phyloP scores from a whole-genome alignment of 805 yeast species.

The Yarrowia sp. region DNA sequence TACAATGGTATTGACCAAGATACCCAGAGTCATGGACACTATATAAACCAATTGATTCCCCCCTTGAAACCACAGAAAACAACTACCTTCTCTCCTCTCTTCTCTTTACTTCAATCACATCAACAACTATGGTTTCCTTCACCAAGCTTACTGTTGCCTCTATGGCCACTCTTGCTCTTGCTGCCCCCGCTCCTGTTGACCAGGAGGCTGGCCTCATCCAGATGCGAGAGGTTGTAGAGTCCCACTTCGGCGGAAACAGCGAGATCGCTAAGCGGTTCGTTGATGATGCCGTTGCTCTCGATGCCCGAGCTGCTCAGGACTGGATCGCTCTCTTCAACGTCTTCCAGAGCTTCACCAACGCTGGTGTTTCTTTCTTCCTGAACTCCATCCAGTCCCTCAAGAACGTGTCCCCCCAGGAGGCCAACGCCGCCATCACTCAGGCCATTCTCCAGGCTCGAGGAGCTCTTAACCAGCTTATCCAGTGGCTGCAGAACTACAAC shows the following conservation, averaged over 20 bases:
- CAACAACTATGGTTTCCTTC: slow-evolving; percentile 20
- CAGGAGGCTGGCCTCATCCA: slow-evolving; percentile 15
- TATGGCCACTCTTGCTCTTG: slow-evolving; percentile 15
- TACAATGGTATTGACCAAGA: not conserved
- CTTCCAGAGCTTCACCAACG: slow-evolving; percentile 18
- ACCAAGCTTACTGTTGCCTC: slow-evolving; percentile 15
- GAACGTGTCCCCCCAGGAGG: slow-evolving; percentile 14
- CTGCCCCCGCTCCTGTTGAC: slow-evolving; percentile 24
- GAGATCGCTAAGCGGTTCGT: slow-evolving; percentile 15
- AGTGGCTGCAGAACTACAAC: slow-evolving; percentile 21
- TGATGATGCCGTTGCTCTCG: slow-evolving; percentile 1
- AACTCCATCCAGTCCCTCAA: slow-evolving; percentile 1
- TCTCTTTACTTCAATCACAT: not conserved
- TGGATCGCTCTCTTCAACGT: slow-evolving; percentile 1
- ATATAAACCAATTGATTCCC: not conserved
- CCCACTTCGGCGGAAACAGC: not conserved
- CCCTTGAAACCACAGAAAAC: not conserved
- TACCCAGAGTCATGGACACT: not conserved
- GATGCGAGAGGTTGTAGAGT: slow-evolving; percentile 6
- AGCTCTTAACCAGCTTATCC: slow-evolving; percentile 20
- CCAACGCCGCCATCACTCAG: slow-evolving; percentile 1
- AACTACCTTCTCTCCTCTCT: not conserved
- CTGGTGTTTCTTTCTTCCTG: slow-evolving; percentile 23
- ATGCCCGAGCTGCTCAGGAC: slow-evolving; percentile 23
- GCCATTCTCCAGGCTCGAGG: not conserved